Evolutionary conservation across 2,329 filamentous ascomycete species (phyloP), one percentile per base, ranked within the genome.

Genomic region (Chaetomium globosum): DNA sequence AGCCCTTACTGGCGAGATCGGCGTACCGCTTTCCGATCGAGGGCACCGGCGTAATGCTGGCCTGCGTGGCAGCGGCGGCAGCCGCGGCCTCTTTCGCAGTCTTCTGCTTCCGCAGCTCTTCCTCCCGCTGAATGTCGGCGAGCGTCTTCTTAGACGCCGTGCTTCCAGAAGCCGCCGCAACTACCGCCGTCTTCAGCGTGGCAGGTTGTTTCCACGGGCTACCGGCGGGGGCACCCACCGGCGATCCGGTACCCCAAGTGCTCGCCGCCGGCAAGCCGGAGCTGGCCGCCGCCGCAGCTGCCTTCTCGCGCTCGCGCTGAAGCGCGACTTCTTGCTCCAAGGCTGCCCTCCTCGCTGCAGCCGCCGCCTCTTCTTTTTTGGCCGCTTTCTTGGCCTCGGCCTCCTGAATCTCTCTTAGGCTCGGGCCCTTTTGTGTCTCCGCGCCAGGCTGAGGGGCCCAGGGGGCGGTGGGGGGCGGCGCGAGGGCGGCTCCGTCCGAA

Each of bases 391-490:
- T 92, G 43, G 94, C 94, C 77, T 99, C 95, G 4, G 92, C 89
- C 77, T 97, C 94, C 76, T 99, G 95, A 28, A 99, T 99, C 75
- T 99, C 93, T 79, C 93, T 96, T 68, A 99, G 81, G 66, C 93
- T 97, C 2, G 94, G 95, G 0, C 93, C 93, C 77, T 91, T 96
- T 49, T 91, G 87, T 28, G 84, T 80, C 66, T 87, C 83, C 5
- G 82, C 79, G 57, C 90, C 89, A 2, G 85, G 85, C 69, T 98
- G 93, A 76, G 95, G 95, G 5, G 95, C 95, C 95, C 95, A 99
- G 0, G 95, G 95, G 0, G 95, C 95, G 70, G 97, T 80, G 0
- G 94, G 92, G 4, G 93, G 86, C 2, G 85, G 82, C 10, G 77
- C 74, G 7, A 78, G 74, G 1, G 77, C 74, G 4, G 74, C 74